These are phyloP conservation scores for Lactifluus volemus DNA, from an alignment of 768 basidiomycete species.

Conservation along the genomic window DNA sequence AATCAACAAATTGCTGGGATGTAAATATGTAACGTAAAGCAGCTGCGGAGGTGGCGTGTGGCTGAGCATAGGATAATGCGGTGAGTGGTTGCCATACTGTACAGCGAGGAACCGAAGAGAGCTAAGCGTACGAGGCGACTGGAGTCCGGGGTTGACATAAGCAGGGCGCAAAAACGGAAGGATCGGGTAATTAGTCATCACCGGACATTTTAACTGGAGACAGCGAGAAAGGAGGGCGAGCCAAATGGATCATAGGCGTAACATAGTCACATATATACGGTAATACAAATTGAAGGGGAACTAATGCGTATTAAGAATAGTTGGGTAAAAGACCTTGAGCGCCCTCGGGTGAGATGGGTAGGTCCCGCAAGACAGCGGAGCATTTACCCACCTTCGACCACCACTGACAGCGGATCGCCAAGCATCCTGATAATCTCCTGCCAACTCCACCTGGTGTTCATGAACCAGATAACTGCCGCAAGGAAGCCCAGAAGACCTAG, in stretches of 20 bases:
- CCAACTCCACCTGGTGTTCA: constrained; percentile 13
- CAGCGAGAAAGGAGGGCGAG: too few species aligned
- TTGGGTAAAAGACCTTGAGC: constrained; percentile 9
- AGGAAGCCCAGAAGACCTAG: constrained; percentile 10
- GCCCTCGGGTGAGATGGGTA: background rate
- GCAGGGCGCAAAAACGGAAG: too few species aligned
- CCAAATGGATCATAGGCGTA: background rate
- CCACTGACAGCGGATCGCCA: background rate
- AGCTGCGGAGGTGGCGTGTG: background rate
- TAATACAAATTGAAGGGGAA: background rate
- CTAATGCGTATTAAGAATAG: constrained; percentile 8
- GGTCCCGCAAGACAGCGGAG: background rate
- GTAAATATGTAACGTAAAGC: background rate
- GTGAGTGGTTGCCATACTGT: background rate
- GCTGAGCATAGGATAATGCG: background rate
- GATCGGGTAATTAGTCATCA: too few species aligned
- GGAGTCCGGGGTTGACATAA: too few species aligned
- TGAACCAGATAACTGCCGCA: constrained; percentile 13
- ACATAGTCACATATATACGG: background rate
- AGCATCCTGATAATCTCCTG: background rate
- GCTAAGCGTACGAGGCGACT: too few species aligned
- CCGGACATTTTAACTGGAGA: too few species aligned
- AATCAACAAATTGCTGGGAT: background rate
- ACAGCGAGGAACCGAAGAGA: background rate
- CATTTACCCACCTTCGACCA: constrained; percentile 5